A percentile compares a stretch with the other conserved stretches of the same genome.
Evolutionary conservation across 1,284 basidiomycete genomes (phyloP).

Genomic region (Papiliotrema laurentii): DNA sequence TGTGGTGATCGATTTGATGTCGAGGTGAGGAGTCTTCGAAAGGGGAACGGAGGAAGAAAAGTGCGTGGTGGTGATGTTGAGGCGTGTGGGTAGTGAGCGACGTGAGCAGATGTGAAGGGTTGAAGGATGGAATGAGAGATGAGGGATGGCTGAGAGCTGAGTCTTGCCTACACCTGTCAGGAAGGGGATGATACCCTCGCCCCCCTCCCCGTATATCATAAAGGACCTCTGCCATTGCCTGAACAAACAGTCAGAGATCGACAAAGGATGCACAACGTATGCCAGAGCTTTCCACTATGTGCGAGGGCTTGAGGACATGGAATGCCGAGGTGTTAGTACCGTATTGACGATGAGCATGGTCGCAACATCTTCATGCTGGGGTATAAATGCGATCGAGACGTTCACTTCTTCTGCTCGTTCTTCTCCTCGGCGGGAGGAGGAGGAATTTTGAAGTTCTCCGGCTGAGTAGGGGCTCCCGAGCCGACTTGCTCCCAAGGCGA

Average conservation of each 20-base stretch:
- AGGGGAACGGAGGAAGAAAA: not conserved
- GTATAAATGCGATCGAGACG: not conserved
- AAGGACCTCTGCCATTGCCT: not conserved
- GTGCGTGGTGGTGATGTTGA: not conserved
- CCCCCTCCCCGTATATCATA: not conserved
- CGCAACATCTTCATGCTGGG: not conserved
- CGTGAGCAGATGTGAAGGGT: not conserved
- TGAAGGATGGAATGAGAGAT: not conserved
- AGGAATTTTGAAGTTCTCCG: conserved; percentile 48
- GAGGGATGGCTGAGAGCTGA: no score
- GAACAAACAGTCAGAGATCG: no score
- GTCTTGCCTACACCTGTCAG: not conserved
- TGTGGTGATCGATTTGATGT: not conserved
- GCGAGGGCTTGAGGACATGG: no score
- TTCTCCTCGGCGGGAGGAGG: conserved; percentile 45
- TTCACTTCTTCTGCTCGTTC: conserved; percentile 36
- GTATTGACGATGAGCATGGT: no score
- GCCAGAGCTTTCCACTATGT: no score
- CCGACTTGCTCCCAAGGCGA: conserved; percentile 99
- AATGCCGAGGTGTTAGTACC: no score
- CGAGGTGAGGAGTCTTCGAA: not conserved
- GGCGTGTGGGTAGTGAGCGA: not conserved
- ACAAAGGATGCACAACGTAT: no score
- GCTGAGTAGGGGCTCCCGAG: conserved; percentile 55
- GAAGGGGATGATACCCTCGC: not conserved